Percentiles rank a stretch among this genome's conserved stretches.
Evolutionary conservation across 129 eudicot species (phyloP).

Genomic region (Helianthus annuus): DNA sequence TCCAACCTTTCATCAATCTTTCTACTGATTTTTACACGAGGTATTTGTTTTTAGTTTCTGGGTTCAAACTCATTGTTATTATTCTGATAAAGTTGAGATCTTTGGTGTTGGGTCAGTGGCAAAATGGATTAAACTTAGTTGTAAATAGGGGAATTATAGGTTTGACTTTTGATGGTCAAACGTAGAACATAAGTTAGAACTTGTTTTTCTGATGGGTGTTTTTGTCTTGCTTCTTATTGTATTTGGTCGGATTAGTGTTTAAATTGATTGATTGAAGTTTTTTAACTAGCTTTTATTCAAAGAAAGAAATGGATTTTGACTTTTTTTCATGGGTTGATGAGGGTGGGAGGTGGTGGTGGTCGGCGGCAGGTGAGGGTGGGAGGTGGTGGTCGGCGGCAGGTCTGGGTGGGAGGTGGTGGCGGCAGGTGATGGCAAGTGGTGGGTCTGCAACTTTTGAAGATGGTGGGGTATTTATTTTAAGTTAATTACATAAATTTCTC

Average conservation of each 20-base stretch:
- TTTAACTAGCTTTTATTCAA: background rate
- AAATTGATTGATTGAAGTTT: background rate
- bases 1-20: conserved; percentile 78
- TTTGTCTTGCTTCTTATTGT: background rate
- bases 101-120: background rate
- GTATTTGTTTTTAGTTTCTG: background rate
- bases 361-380: no score
- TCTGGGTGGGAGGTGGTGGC: no score
- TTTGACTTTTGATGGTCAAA: conserved; percentile 2
- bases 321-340: no score
- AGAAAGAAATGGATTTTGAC: background rate
- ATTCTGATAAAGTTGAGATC: background rate
- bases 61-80: background rate
- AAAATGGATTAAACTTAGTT: background rate
- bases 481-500: no score
- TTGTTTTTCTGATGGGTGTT: background rate
- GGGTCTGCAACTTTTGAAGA: no score
- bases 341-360: no score
- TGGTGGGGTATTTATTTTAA: no score
- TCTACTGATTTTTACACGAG: conserved; percentile 90
- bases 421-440: no score
- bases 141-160: background rate
- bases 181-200: background rate
- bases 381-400: no score
- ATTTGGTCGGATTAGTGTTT: background rate